Evolutionary conservation across 176 grass and related monocot species (phyloP).

Genomic region (Oryza meridionalis): DNA sequence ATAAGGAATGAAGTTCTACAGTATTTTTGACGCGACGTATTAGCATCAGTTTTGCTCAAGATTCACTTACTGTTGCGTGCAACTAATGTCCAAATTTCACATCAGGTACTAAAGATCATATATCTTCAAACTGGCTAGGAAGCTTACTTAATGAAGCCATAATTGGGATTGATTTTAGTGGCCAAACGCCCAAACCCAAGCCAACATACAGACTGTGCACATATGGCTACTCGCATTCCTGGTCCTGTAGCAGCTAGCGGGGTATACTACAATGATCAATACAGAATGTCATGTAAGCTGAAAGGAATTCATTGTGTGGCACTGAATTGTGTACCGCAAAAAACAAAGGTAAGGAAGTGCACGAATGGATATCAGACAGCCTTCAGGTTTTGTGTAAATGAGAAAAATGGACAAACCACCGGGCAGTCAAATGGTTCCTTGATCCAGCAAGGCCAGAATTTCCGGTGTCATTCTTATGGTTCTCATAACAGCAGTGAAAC

Average conservation of each 20-base stretch:
- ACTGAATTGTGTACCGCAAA: constrained; percentile 47
- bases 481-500: constrained; percentile 55
- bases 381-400: constrained; percentile 37
- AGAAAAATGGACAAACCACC: constrained; percentile 38
- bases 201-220: not conserved
- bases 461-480: constrained; percentile 41
- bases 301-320: constrained; percentile 22
- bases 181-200: not conserved
- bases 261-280: constrained; percentile 39
- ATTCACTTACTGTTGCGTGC: too few relatives aligned
- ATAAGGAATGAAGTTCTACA: not conserved
- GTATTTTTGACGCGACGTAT: not conserved
- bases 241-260: constrained; percentile 41
- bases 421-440: constrained; percentile 36
- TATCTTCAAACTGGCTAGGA: not conserved
- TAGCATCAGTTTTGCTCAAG: too few relatives aligned
- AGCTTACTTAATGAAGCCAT: constrained; percentile 11
- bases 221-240: constrained; percentile 58
- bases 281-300: constrained; percentile 31
- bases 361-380: constrained; percentile 39
- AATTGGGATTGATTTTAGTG: not conserved
- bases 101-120: constrained; percentile 29
- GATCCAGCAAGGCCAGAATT: constrained; percentile 21
- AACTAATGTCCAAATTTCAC: constrained; percentile 14
- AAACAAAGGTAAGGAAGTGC: constrained; percentile 46